Percentiles rank a stretch among this genome's conserved stretches.
Conservation (phyloP, 306 rosid genomes). For the Castanea crenata region DNA sequence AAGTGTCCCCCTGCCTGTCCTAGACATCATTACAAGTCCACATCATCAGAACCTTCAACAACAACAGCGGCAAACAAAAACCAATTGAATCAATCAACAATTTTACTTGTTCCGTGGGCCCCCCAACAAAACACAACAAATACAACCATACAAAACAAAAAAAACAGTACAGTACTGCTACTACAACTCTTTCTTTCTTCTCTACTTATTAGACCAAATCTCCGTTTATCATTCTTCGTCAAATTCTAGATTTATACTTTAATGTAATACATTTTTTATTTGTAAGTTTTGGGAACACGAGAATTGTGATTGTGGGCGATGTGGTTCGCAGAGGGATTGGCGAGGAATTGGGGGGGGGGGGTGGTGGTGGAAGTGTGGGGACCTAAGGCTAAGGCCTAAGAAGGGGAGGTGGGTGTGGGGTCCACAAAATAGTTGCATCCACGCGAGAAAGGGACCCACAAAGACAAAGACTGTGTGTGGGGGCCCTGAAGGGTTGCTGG, state of each 20-base stretch:
- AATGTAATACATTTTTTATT: background rate
- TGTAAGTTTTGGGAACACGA: constrained; percentile 31
- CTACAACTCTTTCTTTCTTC: too few species aligned
- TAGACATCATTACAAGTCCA: constrained; percentile 46
- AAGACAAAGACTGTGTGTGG: background rate
- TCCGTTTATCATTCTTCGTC: constrained; percentile 22
- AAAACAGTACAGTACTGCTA: background rate
- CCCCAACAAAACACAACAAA: background rate
- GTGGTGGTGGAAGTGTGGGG: constrained; percentile 20
- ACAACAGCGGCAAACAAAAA: constrained; percentile 7
- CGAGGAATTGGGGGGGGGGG: constrained; percentile 7
- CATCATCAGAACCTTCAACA: constrained; percentile 55
- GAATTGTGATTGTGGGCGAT: constrained; percentile 37
- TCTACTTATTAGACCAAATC: constrained; percentile 41
- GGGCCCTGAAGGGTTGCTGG: background rate
- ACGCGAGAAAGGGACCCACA: constrained; percentile 63
- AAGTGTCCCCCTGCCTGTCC: constrained; percentile 53
- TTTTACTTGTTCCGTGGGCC: constrained; percentile 21
- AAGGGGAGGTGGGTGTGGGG: constrained; percentile 17
- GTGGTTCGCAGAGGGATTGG: constrained; percentile 1
- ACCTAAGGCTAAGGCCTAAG: constrained; percentile 1
- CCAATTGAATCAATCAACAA: constrained; percentile 6
- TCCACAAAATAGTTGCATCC: constrained; percentile 61
- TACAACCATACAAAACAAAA: constrained; percentile 11
- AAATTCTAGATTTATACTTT: background rate